Evolutionary conservation across 306 rosid species (phyloP).

Genomic region (Pyrus bretschneideri): DNA sequence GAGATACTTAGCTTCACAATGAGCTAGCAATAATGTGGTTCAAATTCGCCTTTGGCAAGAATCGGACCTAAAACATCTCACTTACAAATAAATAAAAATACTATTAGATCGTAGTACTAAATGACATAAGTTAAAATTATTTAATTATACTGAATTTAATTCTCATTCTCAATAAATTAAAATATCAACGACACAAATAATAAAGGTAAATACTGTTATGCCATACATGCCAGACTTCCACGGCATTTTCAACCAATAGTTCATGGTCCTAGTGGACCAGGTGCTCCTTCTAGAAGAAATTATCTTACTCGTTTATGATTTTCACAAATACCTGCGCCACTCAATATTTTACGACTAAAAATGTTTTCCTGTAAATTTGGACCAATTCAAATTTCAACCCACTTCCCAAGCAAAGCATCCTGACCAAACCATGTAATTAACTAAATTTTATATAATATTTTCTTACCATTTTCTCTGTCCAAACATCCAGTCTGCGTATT

Average conservation of each 20-base stretch:
- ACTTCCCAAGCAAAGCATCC: neutral
- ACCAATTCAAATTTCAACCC: neutral
- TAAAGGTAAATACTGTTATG: too few species aligned
- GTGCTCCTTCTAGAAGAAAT: neutral
- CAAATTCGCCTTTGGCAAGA: rapidly evolving
- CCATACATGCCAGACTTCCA: neutral
- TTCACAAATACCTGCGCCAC: neutral
- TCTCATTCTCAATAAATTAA: too few species aligned
- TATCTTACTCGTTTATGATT: neutral
- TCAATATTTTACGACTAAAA: neutral
- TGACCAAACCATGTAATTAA: neutral
- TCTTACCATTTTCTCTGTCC: neutral
- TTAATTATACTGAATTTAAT: too few species aligned
- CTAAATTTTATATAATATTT: neutral
- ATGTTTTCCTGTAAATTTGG: neutral
- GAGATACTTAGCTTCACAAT: rapidly evolving
- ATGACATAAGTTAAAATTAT: too few species aligned
- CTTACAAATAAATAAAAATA: too few species aligned
- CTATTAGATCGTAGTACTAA: rapidly evolving
- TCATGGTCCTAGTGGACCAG: neutral
- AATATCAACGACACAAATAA: neutral
- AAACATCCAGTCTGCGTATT: neutral
- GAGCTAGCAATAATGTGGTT: too few species aligned
- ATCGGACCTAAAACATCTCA: rapidly evolving
- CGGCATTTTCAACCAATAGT: neutral